Base-by-base conservation (phyloP, 2,329 filamentous ascomycete genomes). In the Cryphonectria naterciae region DNA sequence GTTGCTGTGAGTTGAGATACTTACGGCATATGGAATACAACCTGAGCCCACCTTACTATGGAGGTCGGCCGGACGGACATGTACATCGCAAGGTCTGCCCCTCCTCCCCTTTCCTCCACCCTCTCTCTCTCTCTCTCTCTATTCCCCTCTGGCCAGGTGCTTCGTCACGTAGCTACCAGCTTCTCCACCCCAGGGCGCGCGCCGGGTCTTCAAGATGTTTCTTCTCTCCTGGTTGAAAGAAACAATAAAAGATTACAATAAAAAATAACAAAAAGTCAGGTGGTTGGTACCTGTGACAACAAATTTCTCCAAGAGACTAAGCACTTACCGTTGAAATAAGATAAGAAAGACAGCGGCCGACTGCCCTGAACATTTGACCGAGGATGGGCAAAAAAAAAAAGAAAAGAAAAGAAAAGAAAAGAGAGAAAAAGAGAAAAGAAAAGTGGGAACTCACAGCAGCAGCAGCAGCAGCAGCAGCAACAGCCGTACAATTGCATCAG, bases 1-100 rank as follows among this genome's bases (percentile, higher is more conserved):
- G 62, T n/a, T 39, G 25, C 35, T 39, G 69, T 67, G 66, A 70
- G 62, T 65, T 67, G 69, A 73, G 71, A 69, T 71, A 67, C 68
- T 61, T 70, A 71, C 71, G 71, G 71, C 69, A 73, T 67, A 69
- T 71, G 61, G 66, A 61, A 73, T 73, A 71, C 71, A 65, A 73
- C 71, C 7, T 65, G 63, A 71, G 61, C 66, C 71, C 62, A 66
- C 69, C 62, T 62, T 64, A 25, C 32, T n/a, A 49, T 49, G 46
- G 63, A 72, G 64, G 69, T 66, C 67, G 62, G 66, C 43, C 39
- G 69, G 68, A 60, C 41, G 62, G 69, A 39, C 46, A 70, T 69
- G 70, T 68, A 68, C 68, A 68, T 72, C 37, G 49, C 64, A 56
- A 56, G 28, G 64, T 41, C 64, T 65, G 60, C 39, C 60, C 52